Conservation (phyloP, 257 asterid genomes). For the Solanum medicagineum region DNA sequence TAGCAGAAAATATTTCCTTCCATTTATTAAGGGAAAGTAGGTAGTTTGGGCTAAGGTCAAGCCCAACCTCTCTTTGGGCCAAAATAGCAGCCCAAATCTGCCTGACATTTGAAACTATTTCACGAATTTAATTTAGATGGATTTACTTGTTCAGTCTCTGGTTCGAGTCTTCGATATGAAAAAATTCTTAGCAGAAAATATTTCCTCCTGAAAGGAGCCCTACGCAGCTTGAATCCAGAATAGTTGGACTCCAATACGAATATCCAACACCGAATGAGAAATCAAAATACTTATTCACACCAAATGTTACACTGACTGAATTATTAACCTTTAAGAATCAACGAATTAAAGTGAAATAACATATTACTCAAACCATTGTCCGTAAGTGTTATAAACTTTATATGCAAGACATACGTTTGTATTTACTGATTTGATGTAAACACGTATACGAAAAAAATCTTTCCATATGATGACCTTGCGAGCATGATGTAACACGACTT, state of each 20-base stretch:
- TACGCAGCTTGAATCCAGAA: no score
- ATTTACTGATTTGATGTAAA: background rate
- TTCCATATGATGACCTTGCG: background rate
- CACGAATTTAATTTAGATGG: background rate
- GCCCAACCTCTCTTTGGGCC: background rate
- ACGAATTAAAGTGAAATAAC: background rate
- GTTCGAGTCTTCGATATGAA: no score
- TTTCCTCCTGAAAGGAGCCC: no score
- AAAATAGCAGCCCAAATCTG: background rate
- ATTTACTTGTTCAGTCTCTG: no score
- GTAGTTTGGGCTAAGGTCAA: background rate
- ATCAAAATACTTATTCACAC: background rate
- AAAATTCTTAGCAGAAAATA: no score
- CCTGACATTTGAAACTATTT: background rate
- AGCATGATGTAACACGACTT: background rate
- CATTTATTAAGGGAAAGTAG: background rate
- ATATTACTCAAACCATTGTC: background rate
- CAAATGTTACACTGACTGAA: background rate
- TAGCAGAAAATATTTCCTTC: no score
- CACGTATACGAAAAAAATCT: rapidly evolving
- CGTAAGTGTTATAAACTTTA: background rate
- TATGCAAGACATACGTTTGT: background rate
- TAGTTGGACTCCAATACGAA: no score
- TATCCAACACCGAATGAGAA: no score
- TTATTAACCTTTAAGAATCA: background rate